phyloP scores from a whole-genome alignment of 2,329 filamentous ascomycete genomes.

The Xylariaceae sp. region DNA sequence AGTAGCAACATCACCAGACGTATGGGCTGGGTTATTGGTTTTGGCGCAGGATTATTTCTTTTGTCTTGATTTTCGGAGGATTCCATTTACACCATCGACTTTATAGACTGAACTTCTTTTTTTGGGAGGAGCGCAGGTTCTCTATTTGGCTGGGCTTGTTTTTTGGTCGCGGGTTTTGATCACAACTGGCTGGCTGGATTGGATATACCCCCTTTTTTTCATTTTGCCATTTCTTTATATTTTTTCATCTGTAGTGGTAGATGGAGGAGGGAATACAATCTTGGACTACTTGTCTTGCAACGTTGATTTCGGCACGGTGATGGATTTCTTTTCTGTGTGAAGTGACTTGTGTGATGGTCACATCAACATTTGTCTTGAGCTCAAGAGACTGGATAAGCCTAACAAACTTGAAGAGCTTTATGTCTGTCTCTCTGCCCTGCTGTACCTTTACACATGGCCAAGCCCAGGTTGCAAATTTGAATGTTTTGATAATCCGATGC shows the following conservation, averaged over 20 bases:
- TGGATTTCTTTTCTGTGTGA: too few relatives aligned
- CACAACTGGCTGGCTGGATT: slow-evolving; percentile 16
- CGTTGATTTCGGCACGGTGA: too few relatives aligned
- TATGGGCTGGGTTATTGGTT: slow-evolving; percentile 3
- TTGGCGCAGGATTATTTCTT: slow-evolving; percentile 15
- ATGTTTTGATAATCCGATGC: neutral
- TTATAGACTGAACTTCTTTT: slow-evolving; percentile 19
- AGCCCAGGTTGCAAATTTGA: slow-evolving; percentile 3
- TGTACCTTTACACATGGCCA: too few relatives aligned
- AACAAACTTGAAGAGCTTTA: too few relatives aligned
- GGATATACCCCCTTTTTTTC: slow-evolving; percentile 20
- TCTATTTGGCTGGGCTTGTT: slow-evolving; percentile 9
- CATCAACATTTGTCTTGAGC: too few relatives aligned
- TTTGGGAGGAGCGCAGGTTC: slow-evolving; percentile 4
- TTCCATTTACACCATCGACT: too few relatives aligned
- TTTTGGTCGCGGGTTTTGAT: slow-evolving; percentile 11
- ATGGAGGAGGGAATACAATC: too few relatives aligned
- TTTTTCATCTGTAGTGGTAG: slow-evolving; percentile 14
- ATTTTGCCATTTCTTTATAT: too few relatives aligned
- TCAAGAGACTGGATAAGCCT: too few relatives aligned
- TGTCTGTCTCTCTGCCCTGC: too few relatives aligned
- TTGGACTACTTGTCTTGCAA: too few relatives aligned
- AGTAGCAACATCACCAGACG: neutral
- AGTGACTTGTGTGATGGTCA: too few relatives aligned
- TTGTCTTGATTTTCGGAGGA: slow-evolving; percentile 5